Evolutionary conservation across 2,329 filamentous ascomycete species (phyloP).

Genomic region (Neopestalotiopsis clavispora): DNA sequence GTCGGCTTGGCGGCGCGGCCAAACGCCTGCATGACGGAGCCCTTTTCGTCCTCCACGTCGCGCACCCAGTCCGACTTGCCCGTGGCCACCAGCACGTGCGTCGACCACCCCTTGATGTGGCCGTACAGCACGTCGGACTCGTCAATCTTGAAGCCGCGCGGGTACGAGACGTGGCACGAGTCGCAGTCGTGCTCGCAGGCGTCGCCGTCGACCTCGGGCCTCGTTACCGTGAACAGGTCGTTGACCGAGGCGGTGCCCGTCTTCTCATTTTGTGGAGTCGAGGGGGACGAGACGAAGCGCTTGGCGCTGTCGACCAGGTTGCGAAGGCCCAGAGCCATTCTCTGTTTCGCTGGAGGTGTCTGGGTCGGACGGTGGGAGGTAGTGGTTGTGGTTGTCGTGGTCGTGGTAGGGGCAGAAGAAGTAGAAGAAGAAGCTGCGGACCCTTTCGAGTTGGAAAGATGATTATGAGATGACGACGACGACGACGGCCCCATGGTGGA

Average conservation of each 20-base stretch:
- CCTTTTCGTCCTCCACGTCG: conserved; percentile 86
- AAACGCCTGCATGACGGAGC: conserved; percentile 81
- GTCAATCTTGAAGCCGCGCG: conserved; percentile 74
- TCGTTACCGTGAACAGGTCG: conserved; percentile 74
- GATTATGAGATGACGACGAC: neutral
- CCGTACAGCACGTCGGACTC: conserved; percentile 82
- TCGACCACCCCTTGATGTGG: conserved; percentile 83
- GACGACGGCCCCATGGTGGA: neutral
- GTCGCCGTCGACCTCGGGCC: conserved; percentile 81
- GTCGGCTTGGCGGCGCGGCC: conserved; percentile 60
- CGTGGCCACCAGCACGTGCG: conserved; percentile 91
- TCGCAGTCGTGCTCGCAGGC: conserved; percentile 89
- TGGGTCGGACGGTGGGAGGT: neutral
- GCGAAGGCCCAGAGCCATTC: conserved; percentile 49
- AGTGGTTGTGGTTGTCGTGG: neutral
- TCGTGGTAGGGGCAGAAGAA: neutral
- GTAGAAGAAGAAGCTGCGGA: neutral
- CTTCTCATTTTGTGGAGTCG: conserved; percentile 24
- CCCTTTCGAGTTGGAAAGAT: neutral
- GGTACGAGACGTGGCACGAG: conserved; percentile 79
- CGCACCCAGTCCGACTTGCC: conserved; percentile 94
- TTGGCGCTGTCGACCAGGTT: conserved; percentile 44
- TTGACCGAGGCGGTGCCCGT: conserved; percentile 35
- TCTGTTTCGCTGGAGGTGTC: conserved; percentile 16
- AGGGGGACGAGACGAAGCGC: conserved; percentile 13